Evolutionary conservation across 2,329 filamentous ascomycete genomes (phyloP).

Genomic region (Ophiostoma sp.): DNA sequence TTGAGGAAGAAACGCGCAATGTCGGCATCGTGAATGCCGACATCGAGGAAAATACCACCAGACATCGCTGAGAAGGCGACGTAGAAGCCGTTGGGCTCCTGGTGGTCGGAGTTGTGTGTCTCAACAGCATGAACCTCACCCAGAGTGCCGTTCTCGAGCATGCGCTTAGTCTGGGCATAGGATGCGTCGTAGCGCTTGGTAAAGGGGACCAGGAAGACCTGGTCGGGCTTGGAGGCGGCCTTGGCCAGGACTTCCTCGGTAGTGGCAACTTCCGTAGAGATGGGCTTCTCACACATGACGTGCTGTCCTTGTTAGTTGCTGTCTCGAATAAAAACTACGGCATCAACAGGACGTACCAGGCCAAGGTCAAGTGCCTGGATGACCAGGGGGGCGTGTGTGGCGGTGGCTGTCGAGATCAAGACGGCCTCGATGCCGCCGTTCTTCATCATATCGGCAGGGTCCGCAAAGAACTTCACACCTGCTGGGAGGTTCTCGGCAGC

Average conservation of each 20-base stretch:
- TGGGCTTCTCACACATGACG: constrained; percentile 8
- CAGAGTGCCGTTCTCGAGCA: constrained; percentile 17
- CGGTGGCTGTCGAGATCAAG: constrained; percentile 33
- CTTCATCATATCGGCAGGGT: constrained; percentile 31
- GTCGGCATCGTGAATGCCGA: constrained; percentile 22
- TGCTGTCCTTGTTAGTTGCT: background rate
- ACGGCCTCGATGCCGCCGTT: constrained; percentile 32
- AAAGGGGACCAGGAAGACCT: constrained; percentile 21
- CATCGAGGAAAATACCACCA: constrained; percentile 21
- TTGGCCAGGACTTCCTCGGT: constrained; percentile 22
- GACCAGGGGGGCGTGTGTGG: constrained; percentile 32
- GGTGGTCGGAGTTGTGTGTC: constrained; percentile 18
- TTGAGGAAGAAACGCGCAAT: constrained; percentile 22
- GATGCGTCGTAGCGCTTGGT: constrained; percentile 19
- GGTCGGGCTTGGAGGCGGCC: constrained; percentile 19
- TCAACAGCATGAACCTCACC: constrained; percentile 21
- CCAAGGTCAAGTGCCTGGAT: constrained; percentile 28
- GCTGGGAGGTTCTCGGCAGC: constrained; percentile 32
- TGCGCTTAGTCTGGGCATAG: constrained; percentile 15
- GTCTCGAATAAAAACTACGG: background rate
- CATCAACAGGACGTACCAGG: background rate
- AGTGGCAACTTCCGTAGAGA: constrained; percentile 11
- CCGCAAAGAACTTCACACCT: constrained; percentile 29
- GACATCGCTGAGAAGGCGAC: constrained; percentile 21
- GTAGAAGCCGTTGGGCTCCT: constrained; percentile 22